These are phyloP conservation scores for Aspergillus conjunctus DNA, from an alignment of 495 filamentous ascomycete species.

Conservation along the genomic window DNA sequence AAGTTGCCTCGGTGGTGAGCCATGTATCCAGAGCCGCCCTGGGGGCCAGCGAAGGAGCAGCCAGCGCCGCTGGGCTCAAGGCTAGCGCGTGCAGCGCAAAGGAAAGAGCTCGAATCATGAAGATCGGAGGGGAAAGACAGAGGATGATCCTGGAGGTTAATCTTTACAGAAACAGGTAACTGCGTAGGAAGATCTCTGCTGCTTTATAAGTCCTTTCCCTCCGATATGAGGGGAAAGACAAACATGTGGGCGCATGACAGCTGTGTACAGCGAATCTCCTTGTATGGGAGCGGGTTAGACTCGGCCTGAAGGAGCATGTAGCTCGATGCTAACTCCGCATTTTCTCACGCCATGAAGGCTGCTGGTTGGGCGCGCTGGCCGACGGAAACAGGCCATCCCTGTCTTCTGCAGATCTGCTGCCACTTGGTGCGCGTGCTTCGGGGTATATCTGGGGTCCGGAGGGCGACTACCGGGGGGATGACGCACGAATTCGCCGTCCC, in stretches of 20 bases:
- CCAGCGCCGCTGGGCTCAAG: constrained; percentile 27
- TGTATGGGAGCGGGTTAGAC: too few species aligned
- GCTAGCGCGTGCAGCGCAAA: constrained; percentile 31
- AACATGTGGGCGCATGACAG: background rate
- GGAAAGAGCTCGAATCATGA: background rate
- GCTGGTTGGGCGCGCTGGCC: too few species aligned
- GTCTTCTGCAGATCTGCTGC: too few species aligned
- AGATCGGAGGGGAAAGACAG: background rate
- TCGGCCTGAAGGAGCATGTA: too few species aligned
- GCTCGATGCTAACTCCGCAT: too few species aligned
- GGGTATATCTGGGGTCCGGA: background rate
- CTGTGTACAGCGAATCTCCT: too few species aligned
- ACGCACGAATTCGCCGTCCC: constrained; percentile 1
- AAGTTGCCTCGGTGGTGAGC: constrained; percentile 53
- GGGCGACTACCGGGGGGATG: background rate
- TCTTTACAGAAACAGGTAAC: background rate
- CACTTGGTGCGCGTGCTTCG: too few species aligned
- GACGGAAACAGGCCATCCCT: too few species aligned
- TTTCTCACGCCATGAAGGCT: too few species aligned
- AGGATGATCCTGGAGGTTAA: background rate
- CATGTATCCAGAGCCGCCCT: constrained; percentile 47
- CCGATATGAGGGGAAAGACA: background rate
- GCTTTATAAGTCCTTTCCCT: background rate
- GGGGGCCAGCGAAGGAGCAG: constrained; percentile 25
- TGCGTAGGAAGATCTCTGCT: background rate